Conservation (phyloP, 2,329 filamentous ascomycete species). For the Cladosporium oxysporum region DNA sequence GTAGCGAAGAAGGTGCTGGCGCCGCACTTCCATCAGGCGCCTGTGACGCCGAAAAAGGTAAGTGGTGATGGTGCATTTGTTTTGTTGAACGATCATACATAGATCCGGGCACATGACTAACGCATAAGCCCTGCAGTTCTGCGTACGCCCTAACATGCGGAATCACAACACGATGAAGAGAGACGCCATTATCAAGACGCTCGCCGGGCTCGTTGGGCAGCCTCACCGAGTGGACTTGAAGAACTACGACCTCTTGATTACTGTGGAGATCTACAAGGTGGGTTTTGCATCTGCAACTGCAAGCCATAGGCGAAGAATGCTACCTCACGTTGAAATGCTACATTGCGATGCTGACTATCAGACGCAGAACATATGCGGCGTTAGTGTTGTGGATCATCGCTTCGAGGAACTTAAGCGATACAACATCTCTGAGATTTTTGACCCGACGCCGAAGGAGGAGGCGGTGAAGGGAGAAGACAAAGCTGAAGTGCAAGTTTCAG, state of each 20-base stretch:
- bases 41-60: slow-evolving; percentile 55
- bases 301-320: neutral
- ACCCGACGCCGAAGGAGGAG: slow-evolving; percentile 45
- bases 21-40: slow-evolving; percentile 61
- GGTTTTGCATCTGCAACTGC: slow-evolving; percentile 28
- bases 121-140: slow-evolving; percentile 60
- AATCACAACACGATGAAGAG: slow-evolving; percentile 71
- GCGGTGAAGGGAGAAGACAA: neutral
- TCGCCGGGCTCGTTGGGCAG: slow-evolving; percentile 65
- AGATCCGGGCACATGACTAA: neutral
- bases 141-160: slow-evolving; percentile 77
- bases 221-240: slow-evolving; percentile 76
- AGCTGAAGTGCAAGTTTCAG: neutral
- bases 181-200: slow-evolving; percentile 68
- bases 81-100: neutral
- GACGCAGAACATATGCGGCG: slow-evolving; percentile 68
- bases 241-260: slow-evolving; percentile 74
- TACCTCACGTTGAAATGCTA: neutral
- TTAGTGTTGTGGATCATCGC: slow-evolving; percentile 74
- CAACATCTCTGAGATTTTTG: slow-evolving; percentile 75
- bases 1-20: slow-evolving; percentile 64
- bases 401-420: slow-evolving; percentile 75
- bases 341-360: slow-evolving; percentile 10
- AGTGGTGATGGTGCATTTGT: slow-evolving; percentile 25
- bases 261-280: slow-evolving; percentile 81